Base-by-base conservation (phyloP, 495 filamentous ascomycete genomes). In the Penicillium desertorum region DNA sequence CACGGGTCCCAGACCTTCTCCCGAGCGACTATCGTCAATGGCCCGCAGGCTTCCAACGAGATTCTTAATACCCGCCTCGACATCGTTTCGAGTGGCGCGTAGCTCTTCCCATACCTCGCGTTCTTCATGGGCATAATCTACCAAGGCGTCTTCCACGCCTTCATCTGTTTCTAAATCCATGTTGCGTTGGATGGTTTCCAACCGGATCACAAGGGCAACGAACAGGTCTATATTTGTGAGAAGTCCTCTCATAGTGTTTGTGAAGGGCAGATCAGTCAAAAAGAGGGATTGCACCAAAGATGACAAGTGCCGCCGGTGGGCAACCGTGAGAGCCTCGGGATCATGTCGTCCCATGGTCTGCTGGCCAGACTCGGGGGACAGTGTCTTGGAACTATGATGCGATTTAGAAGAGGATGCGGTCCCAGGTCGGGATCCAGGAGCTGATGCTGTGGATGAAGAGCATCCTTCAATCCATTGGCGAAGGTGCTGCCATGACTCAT, bases 301-400 rank as follows among this genome's bases (percentile, higher is more conserved):
- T 29, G 78, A 72, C 16, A 97, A 83, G 64, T 94, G 95, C 25
- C 79, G 72, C 6, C 84, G 79, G 68, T 98, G 93, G 5, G 89
- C 91, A 20, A 82, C 80, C 7, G 91, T 84, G 22, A 97, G 81
- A 16, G 86, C 86, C 71, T 96, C 91, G 0, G 92, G 92, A 65
- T 98, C 93, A 62, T 87, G 85, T 8, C 78, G 76, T 29, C 81
- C 77, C 41, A 66, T 60, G 9, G 59, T 49, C 43, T 54, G 22
- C 68, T 76, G 37, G 29, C 55, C 54, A 8, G 58, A 36, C 45
- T 64, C 62, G 9, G 57, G 58, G 5, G 17, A 23, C 55, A 2
- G 55, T 4, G 17, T n/a, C 11, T 53, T 50, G 0, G 58, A 58
- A 23, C 19, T 44, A 6, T 39, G 37, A 19, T 65, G 62, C 3